Base-by-base conservation (phyloP, 352 stramenopile genomes). In the Blastocystis sp. region DNA sequence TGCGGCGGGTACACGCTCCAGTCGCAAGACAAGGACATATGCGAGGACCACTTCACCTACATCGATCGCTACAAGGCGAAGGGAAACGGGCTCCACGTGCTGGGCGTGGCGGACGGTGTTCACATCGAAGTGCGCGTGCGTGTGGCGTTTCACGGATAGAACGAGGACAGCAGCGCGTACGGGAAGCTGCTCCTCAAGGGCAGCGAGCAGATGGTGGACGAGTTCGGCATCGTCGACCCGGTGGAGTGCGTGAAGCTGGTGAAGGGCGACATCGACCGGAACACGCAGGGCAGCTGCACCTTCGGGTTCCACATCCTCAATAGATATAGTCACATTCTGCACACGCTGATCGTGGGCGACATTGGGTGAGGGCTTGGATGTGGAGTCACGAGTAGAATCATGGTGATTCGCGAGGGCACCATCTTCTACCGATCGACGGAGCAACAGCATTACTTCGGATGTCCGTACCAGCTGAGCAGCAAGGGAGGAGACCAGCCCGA, bases 201-300 rank as follows among this genome's bases (percentile, higher is more conserved):
- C 24, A 85, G 74, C 31, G 74, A 85, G 60, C 45, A 41, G 31
- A 85, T 85, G 74, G 74, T 85, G 74, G 74, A 85, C 29, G 74
- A 85, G 29, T 85, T 85, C 37, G 74, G 74, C 59, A 85, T 85
- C 61, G 74, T 85, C n/a, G 74, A 85, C 45, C 74, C 74, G 13
- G 74, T 85, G 21, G 74, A 85, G 55, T 85, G 74, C 66, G 74
- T 85, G n/a, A 85, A 85, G 31, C 51, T 85, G 74, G 74, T 85
- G 50, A 85, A 85, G 55, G 45, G 66, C 37, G 74, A 85, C 51
- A 62, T 85, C 16, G 74, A 85, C 37, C 26, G 66, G 35, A 85
- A 85, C 51, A 85, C 74, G 55, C 45, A 85, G 61, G 74, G 74
- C 37, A 85, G 74, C 26, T 85, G 74, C 61, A 85, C 74, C 19